Percentiles rank a stretch among this genome's conserved stretches.
These are phyloP conservation scores for Mycena alexandri DNA, from an alignment of 768 basidiomycete genomes.

Conservation along the genomic window DNA sequence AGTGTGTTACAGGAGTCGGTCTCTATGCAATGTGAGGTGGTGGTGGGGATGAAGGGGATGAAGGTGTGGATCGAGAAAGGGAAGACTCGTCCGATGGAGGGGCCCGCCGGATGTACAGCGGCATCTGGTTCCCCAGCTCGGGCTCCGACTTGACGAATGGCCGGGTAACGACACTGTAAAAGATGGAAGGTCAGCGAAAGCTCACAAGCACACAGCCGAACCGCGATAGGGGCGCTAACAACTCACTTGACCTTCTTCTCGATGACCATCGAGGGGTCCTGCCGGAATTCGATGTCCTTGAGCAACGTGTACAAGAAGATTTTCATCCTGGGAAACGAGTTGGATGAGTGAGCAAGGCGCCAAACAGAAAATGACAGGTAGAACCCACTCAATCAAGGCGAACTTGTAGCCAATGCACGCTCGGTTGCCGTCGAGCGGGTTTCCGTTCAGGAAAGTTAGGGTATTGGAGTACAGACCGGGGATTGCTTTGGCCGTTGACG, in stretches of 20 bases:
- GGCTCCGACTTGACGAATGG: slow-evolving; percentile 69
- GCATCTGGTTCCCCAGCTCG: slow-evolving; percentile 71
- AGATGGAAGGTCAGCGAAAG: slow-evolving; percentile 22
- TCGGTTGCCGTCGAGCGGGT: slow-evolving; percentile 61
- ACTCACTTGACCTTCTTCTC: slow-evolving; percentile 77
- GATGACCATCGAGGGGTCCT: slow-evolving; percentile 64
- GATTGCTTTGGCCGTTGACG: slow-evolving; percentile 51
- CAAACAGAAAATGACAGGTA: slow-evolving; percentile 12
- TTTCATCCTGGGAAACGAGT: slow-evolving; percentile 63
- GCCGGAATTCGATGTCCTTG: slow-evolving; percentile 67
- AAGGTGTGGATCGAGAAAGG: slow-evolving; percentile 11
- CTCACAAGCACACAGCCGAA: slow-evolving; percentile 11
- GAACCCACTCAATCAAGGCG: slow-evolving; percentile 70
- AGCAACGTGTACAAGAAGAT: slow-evolving; percentile 70
- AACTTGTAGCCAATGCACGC: slow-evolving; percentile 75
- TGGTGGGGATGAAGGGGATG: slow-evolving; percentile 14
- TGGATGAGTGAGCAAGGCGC: slow-evolving; percentile 12
- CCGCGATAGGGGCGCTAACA: slow-evolving; percentile 34
- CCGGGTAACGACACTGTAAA: slow-evolving; percentile 63
- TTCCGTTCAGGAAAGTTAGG: slow-evolving; percentile 70
- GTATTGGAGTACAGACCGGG: slow-evolving; percentile 68
- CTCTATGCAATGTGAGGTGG: slow-evolving; percentile 13
- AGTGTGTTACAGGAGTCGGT: slow-evolving; percentile 18
- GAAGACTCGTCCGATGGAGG: slow-evolving; percentile 23
- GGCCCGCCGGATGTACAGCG: slow-evolving; percentile 59